A percentile compares a stretch with the other conserved stretches of the same genome.
phyloP scores from a whole-genome alignment of 192 early-diverging fungal species.

The Backusella liffmaniae region DNA sequence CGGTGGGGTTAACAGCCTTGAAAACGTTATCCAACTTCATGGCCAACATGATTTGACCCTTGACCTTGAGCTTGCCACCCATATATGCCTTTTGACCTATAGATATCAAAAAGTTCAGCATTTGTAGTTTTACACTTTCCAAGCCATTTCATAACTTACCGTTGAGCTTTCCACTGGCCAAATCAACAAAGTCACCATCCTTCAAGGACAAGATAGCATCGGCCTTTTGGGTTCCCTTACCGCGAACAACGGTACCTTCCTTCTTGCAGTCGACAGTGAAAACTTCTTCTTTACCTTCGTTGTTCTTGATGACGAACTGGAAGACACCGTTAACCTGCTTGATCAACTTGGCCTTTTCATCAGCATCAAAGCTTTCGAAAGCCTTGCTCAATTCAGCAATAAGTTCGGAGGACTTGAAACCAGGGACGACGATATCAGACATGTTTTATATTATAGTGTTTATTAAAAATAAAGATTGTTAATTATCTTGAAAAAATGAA shows the following conservation, averaged over 20 bases:
- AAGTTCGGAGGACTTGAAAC: slow-evolving; percentile 75
- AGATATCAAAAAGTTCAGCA: background rate
- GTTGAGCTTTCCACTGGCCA: slow-evolving; percentile 82
- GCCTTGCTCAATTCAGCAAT: slow-evolving; percentile 69
- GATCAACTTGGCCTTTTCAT: slow-evolving; percentile 58
- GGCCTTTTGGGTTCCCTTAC: slow-evolving; percentile 57
- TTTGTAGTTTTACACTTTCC: background rate
- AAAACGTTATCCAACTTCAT: slow-evolving; percentile 70
- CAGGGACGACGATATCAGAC: slow-evolving; percentile 45
- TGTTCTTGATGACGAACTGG: slow-evolving; percentile 84
- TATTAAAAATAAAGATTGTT: background rate
- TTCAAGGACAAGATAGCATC: slow-evolving; percentile 72
- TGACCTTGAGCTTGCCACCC: slow-evolving; percentile 87
- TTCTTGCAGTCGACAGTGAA: slow-evolving; percentile 90
- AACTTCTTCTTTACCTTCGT: slow-evolving; percentile 60
- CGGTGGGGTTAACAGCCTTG: slow-evolving; percentile 51
- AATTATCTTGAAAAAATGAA: background rate
- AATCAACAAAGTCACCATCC: slow-evolving; percentile 82
- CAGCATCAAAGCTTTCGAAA: slow-evolving; percentile 55
- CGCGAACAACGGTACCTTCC: slow-evolving; percentile 57
- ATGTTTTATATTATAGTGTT: slow-evolving; percentile 12
- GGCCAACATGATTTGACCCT: slow-evolving; percentile 75
- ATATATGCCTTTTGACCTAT: slow-evolving; percentile 87
- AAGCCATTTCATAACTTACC: slow-evolving; percentile 48
- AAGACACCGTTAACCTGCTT: slow-evolving; percentile 81